Evolutionary conservation across 2,329 filamentous ascomycete genomes (phyloP).

Genomic region (Trichoderma citrinoviride): DNA sequence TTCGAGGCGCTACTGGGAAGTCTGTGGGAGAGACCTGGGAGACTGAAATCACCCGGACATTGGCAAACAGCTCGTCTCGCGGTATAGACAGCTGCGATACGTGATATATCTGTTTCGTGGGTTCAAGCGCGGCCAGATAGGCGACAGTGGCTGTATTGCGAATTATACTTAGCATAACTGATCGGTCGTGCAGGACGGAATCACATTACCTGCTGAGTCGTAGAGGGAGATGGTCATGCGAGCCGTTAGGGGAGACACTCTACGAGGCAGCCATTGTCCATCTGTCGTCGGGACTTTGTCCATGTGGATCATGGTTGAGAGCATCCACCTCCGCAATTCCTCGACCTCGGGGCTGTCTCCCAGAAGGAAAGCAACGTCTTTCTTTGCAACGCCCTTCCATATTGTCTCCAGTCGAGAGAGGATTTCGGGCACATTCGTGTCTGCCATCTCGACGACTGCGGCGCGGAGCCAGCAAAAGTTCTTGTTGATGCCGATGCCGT

Average conservation of each 20-base stretch:
- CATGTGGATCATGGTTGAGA: slow-evolving; percentile 53
- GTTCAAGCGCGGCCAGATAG: slow-evolving; percentile 48
- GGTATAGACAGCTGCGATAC: slow-evolving; percentile 43
- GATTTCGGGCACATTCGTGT: neutral
- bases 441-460: slow-evolving; percentile 14
- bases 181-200: neutral
- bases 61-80: slow-evolving; percentile 38
- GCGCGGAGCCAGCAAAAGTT: slow-evolving; percentile 1
- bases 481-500: neutral
- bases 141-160: slow-evolving; percentile 44
- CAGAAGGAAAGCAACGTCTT: slow-evolving; percentile 2
- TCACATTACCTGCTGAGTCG: slow-evolving; percentile 46
- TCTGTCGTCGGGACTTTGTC: slow-evolving; percentile 34
- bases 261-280: neutral
- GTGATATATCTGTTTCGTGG: slow-evolving; percentile 44
- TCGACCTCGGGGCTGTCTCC: neutral
- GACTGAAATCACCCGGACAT: slow-evolving; percentile 41
- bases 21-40: slow-evolving; percentile 38
- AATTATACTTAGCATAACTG: neutral
- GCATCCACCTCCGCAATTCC: slow-evolving; percentile 49
- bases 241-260: neutral
- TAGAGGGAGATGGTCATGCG: slow-evolving; percentile 46
- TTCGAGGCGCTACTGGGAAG: slow-evolving; percentile 40
- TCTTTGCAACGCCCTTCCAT: neutral
- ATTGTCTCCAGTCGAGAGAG: slow-evolving; percentile 25